Evolutionary conservation across 306 rosid genomes (phyloP).

Genomic region (Cajanus cajan): DNA sequence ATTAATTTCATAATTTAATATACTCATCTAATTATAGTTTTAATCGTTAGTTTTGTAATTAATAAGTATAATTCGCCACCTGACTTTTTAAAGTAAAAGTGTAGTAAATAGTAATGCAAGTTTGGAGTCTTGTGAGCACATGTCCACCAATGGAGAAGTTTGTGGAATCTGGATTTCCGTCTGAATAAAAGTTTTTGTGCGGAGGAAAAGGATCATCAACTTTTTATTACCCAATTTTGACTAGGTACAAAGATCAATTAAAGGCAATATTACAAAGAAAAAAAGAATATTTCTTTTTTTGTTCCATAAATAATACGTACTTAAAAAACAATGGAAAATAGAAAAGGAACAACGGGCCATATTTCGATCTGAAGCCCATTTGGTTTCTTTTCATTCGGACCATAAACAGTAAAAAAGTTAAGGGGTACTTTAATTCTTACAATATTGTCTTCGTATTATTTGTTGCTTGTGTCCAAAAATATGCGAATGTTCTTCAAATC

Average conservation of each 20-base stretch:
- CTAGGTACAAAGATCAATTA: not conserved
- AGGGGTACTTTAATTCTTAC: not conserved
- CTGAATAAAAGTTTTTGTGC: not conserved
- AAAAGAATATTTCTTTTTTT: not conserved
- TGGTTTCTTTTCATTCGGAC: not conserved
- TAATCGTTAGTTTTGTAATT: not conserved
- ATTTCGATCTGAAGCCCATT: not conserved
- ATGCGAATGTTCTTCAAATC: not conserved
- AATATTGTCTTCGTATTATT: not conserved
- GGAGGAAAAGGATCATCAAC: not conserved
- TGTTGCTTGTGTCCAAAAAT: not conserved
- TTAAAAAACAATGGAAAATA: not conserved
- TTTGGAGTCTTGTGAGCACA: not conserved
- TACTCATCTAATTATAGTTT: too few species aligned
- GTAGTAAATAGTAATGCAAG: too few species aligned
- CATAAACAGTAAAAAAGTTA: not conserved
- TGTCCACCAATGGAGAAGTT: not conserved
- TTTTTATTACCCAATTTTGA: not conserved
- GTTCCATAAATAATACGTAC: not conserved
- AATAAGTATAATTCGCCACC: not conserved
- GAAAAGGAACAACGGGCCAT: not conserved
- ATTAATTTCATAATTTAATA: too few species aligned
- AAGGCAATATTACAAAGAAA: not conserved
- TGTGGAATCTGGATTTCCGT: not conserved
- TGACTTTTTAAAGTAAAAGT: not conserved